Percentiles rank a stretch among this genome's conserved stretches.
Evolutionary conservation across 352 stramenopile genomes (phyloP).

Genomic region (Bremia lactucae): DNA sequence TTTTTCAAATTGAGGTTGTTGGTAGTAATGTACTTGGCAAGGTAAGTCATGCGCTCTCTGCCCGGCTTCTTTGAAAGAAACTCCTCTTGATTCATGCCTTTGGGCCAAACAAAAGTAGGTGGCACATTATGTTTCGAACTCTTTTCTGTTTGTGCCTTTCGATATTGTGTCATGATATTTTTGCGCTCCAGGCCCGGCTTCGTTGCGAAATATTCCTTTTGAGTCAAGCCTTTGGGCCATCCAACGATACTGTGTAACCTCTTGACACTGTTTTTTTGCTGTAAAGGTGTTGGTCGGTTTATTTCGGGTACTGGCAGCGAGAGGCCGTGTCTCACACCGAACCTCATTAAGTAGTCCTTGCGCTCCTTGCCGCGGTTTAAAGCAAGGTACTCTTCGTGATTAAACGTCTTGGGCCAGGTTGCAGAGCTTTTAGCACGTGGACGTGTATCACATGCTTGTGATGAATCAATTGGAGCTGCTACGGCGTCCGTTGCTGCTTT

Average conservation of each 20-base stretch:
- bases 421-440: neutral
- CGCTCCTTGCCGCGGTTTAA: constrained; percentile 9
- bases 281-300: neutral
- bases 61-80: constrained; percentile 16
- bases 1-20: constrained; percentile 17
- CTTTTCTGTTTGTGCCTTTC: constrained; percentile 1
- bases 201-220: neutral
- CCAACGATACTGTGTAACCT: neutral
- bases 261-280: neutral
- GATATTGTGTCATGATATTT: neutral
- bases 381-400: constrained; percentile 2
- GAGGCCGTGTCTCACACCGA: constrained; percentile 1
- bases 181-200: constrained; percentile 2
- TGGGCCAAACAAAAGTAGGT: constrained; percentile 10
- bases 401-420: constrained; percentile 7
- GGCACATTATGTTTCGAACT: neutral
- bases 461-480: neutral
- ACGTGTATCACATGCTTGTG: neutral
- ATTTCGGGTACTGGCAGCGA: neutral
- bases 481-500: neutral
- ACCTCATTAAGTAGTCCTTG: constrained; percentile 9
- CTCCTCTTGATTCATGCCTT: constrained; percentile 12
- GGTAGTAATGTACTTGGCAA: constrained; percentile 17
- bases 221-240: neutral
- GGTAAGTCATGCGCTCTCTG: constrained; percentile 17